Evolutionary conservation across 306 rosid species (phyloP), one percentile per base, ranked within the genome.

Genomic region (Boehmeria nivea): DNA sequence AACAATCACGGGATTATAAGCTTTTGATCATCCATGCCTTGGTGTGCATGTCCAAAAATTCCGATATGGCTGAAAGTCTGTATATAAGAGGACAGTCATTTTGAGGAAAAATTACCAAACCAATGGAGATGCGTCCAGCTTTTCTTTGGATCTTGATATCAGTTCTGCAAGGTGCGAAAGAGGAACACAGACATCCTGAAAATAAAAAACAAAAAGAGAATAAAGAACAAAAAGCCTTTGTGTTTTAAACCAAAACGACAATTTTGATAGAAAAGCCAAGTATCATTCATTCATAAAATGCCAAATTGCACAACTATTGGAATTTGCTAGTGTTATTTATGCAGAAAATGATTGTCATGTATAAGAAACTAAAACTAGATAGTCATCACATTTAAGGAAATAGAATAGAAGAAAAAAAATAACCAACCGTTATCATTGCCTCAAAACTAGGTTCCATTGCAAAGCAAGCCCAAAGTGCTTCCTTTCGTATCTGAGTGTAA

Each of bases 391-490:
- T 10, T 31, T 10, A 28, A 10, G 9, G 36, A 31, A 1, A 31
- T 1, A 4, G 36, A 2, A 40, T 18, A 28, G 6, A 47, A n/a
- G 24, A 37, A 20, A 18, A 23, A 9, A 43, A 12, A 28, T 39
- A 55, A 76, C 96, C 52, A 33, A 89, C 97, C 67, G 94, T 17
- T 63, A 46, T 82, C 95, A 87, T 80, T 66, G 98, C 95, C 74
- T 82, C 98, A 61, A 51, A 63, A 78, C 75, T 55, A 58, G 98
- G 98, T 66, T 55, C 77, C 84, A 91, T 14, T 25, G 98, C 89
- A 64, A 84, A 91, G 79, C 96, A 87, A 34, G 96, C 94, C 96
- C 94, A 84, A 25, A 91, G 93, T 18, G 96, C 95, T 64, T 91
- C 96, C 80, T 87, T 90, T 73, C 98, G 81, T 70, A 74, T 68